Conservation (phyloP, 257 asterid genomes). For the Prunella vulgaris region DNA sequence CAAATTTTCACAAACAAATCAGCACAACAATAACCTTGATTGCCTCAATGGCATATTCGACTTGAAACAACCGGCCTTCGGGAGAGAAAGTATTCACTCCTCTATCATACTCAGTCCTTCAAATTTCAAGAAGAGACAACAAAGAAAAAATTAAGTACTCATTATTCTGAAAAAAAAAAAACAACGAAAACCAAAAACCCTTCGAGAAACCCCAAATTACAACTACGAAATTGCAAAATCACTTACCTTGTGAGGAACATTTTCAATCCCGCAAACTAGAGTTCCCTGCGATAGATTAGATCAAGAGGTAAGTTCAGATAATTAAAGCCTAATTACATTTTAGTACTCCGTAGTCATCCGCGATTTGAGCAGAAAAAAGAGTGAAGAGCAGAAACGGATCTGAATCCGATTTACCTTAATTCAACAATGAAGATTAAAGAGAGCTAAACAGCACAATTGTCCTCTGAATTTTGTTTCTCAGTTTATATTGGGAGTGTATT, state of each 20-base stretch:
- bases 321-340: neutral
- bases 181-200: neutral
- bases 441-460: slow-evolving; percentile 1
- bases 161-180: neutral
- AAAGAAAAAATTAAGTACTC: neutral
- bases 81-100: slow-evolving; percentile 97
- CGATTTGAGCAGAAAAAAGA: slow-evolving; percentile 7
- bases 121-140: neutral
- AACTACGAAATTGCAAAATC: neutral
- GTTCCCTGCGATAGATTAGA: slow-evolving; percentile 29
- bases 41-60: slow-evolving; percentile 90
- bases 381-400: slow-evolving; percentile 22
- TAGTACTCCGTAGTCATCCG: neutral
- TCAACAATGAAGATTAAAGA: slow-evolving; percentile 18
- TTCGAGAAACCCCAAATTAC: slow-evolving; percentile 17
- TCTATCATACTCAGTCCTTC: slow-evolving; percentile 90
- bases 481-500: neutral
- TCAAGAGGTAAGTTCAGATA: slow-evolving; percentile 5
- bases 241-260: slow-evolving; percentile 78
- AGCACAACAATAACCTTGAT: slow-evolving; percentile 49
- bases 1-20: neutral
- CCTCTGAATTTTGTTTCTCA: neutral
- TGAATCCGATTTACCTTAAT: slow-evolving; percentile 19
- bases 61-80: slow-evolving; percentile 91
- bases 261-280: slow-evolving; percentile 23